Evolutionary conservation across 306 rosid species (phyloP).

Genomic region (Ochetophila trinervis): DNA sequence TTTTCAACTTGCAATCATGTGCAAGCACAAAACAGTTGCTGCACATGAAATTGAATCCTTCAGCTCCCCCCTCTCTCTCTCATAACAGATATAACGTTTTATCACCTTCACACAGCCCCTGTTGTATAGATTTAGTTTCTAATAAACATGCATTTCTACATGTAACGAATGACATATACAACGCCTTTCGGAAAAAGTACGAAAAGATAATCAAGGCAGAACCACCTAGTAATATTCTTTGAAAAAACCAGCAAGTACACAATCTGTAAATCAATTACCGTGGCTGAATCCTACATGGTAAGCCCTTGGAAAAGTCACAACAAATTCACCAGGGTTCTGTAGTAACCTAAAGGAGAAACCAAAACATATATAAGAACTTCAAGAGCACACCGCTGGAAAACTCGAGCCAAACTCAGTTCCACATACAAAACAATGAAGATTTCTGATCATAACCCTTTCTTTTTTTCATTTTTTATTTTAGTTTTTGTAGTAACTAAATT

Average conservation of each 20-base stretch:
- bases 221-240: conserved; percentile 12
- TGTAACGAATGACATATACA: conserved; percentile 9
- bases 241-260: conserved; percentile 11
- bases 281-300: conserved; percentile 99
- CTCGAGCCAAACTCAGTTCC: conserved; percentile 14
- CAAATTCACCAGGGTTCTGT: conserved; percentile 99
- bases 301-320: conserved; percentile 98
- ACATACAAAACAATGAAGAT: conserved; percentile 25
- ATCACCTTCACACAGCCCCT: not conserved
- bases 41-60: too few species aligned
- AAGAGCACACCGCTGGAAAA: conserved; percentile 22
- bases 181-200: conserved; percentile 7
- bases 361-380: conserved; percentile 33
- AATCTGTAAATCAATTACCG: conserved; percentile 63
- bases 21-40: too few species aligned
- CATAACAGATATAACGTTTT: too few species aligned
- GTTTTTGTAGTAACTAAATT: not conserved
- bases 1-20: too few species aligned
- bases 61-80: too few species aligned
- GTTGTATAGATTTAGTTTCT: not conserved
- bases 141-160: conserved; percentile 5
- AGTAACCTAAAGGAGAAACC: conserved; percentile 66
- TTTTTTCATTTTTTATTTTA: not conserved
- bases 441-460: not conserved
- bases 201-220: conserved; percentile 2